Base-by-base conservation (phyloP, 768 basidiomycete species). In the Xanthoconium purpureum region DNA sequence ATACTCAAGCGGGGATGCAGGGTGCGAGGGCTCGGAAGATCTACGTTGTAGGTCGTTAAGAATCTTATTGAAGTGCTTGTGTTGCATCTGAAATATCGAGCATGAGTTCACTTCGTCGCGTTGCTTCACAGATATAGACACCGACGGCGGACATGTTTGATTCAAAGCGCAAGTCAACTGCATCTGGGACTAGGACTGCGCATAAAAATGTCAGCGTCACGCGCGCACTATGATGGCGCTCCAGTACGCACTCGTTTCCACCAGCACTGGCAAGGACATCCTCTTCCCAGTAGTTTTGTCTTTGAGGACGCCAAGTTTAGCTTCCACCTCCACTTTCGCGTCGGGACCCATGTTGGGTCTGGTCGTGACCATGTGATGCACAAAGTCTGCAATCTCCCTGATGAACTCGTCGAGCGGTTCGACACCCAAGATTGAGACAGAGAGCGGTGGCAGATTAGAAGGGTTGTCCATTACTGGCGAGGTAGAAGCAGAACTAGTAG, bases 401-500 rank as follows among this genome's bases (percentile, higher is more conserved):
- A 94, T 93, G 68, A 97, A 94, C 67, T 96, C 94, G 71, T 97
- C 94, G 32, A 92, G 75, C 2, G 94, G 94, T 67, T 95, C 94
- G 48, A 93, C 86, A 51, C 89, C 89, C 30, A 97, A 83, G 60
- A 95, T 91, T 15, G 88, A 91, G 40, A 87, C 77, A 2, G 88
- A 88, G 39, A 90, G 80, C 5, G 86, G 87, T 5, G 84, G 86
- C 17, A 88, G 67, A 50, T 57, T 61, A 32, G 67, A 51, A 38
- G 58, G 33, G 42, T 63, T 62, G 71, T 60, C 57, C 70, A 70
- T 71, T 33, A 45, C 54, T 32, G 70, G 56, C 32, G 60, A 33
- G 42, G 57, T 46, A 48, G 60, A 44, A 20, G 32, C 51, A 51
- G 63, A 38, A 59, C 47, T 52, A 17, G 47, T 53, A 36, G 56